phyloP scores from a whole-genome alignment of 2,329 filamentous ascomycete genomes.

The Sporothrix brunneoviolacea region DNA sequence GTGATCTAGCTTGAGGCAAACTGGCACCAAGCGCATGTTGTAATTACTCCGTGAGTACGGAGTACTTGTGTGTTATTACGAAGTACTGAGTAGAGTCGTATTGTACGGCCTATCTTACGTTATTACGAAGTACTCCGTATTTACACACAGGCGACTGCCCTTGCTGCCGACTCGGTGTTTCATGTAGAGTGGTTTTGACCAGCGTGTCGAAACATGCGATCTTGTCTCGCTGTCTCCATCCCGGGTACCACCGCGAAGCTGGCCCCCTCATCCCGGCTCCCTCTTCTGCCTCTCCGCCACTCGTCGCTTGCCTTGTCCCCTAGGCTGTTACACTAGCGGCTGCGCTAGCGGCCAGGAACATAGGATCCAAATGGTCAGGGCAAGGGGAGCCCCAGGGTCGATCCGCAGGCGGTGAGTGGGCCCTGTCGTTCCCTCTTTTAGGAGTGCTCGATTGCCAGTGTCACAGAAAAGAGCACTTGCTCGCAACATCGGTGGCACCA shows the following conservation, averaged over 20 bases:
- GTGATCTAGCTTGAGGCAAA: too few relatives aligned
- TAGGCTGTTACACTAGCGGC: slow-evolving; percentile 8
- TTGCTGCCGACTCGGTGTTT: slow-evolving; percentile 7
- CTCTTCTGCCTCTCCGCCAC: slow-evolving; percentile 1
- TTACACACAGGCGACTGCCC: too few relatives aligned
- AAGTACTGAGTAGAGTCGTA: too few relatives aligned
- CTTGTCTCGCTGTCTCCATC: background rate
- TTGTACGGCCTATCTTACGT: too few relatives aligned
- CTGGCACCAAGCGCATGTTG: too few relatives aligned
- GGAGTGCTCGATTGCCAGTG: too few relatives aligned
- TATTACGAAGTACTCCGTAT: too few relatives aligned
- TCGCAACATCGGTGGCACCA: too few relatives aligned
- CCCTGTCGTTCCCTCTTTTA: background rate
- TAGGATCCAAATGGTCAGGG: background rate
- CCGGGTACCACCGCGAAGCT: background rate
- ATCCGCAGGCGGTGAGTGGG: slow-evolving; percentile 3
- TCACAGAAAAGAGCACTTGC: too few relatives aligned
- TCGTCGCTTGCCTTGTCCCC: background rate
- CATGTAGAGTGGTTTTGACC: slow-evolving; percentile 10
- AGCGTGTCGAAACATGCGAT: background rate
- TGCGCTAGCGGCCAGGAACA: background rate
- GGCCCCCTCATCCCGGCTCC: background rate
- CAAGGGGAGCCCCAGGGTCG: slow-evolving; percentile 3
- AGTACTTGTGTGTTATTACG: too few relatives aligned
- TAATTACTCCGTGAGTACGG: too few relatives aligned